Evolutionary conservation across 805 yeast species (phyloP).

Genomic region (Nakazawaea ambrosiae): DNA sequence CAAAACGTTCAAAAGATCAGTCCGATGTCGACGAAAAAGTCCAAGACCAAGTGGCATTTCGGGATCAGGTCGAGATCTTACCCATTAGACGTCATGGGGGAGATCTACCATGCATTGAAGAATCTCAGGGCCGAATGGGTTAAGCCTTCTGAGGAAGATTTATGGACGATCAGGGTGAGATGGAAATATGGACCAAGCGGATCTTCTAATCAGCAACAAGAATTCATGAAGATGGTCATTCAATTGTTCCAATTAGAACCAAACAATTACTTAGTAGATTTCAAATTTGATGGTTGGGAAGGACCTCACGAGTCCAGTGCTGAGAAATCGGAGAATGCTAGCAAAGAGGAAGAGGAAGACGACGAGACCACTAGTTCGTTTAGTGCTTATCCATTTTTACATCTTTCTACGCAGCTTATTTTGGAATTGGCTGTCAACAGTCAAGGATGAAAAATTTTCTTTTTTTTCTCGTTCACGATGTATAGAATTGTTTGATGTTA

Average conservation of each 20-base stretch:
- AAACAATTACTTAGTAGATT: conserved; percentile 91
- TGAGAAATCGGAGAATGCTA: not conserved
- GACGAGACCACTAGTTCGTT: conserved; percentile 82
- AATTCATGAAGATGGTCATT: conserved; percentile 92
- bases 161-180: conserved; percentile 95
- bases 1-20: conserved; percentile 28
- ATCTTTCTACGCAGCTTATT: conserved; percentile 83
- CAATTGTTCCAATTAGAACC: conserved; percentile 94
- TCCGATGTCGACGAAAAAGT: conserved; percentile 62
- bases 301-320: too few species aligned
- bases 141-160: conserved; percentile 86
- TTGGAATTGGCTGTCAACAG: conserved; percentile 97
- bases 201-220: conserved; percentile 22
- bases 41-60: conserved; percentile 96
- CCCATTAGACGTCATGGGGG: conserved; percentile 98
- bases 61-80: conserved; percentile 94
- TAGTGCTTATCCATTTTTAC: conserved; percentile 91
- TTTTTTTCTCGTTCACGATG: not conserved
- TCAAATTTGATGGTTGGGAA: conserved; percentile 98
- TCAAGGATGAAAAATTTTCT: conserved; percentile 36
- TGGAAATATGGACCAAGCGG: conserved; percentile 66
- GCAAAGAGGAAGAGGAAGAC: conserved; percentile 17
- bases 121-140: conserved; percentile 97
- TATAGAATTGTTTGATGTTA: not conserved
- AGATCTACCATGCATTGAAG: conserved; percentile 87